phyloP scores from a whole-genome alignment of 2,329 filamentous ascomycete species.

The Microdochium paspali region DNA sequence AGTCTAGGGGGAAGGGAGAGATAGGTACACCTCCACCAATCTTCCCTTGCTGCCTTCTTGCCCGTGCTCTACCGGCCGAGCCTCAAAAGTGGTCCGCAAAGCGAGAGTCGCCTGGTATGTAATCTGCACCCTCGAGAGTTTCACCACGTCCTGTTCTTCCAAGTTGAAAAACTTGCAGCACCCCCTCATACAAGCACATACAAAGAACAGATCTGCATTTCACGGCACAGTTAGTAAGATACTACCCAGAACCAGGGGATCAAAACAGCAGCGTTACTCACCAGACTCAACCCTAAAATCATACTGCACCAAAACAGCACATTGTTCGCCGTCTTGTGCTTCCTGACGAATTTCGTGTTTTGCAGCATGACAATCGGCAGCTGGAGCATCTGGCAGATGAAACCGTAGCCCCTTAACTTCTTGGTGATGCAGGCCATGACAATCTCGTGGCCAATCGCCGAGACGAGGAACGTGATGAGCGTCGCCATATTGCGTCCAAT shows the following conservation, averaged over 20 bases:
- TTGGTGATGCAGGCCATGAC: constrained; percentile 98
- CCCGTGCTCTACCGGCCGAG: no score
- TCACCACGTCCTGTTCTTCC: no score
- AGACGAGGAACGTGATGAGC: constrained; percentile 84
- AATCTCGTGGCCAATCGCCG: constrained; percentile 82
- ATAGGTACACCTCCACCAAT: no score
- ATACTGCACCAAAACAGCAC: constrained; percentile 87
- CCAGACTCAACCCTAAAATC: constrained; percentile 76
- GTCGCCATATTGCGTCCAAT: constrained; percentile 73
- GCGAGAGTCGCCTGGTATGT: no score
- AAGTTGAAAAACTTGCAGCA: not conserved
- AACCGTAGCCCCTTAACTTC: constrained; percentile 90
- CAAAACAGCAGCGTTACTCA: constrained; percentile 30
- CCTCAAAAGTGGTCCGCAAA: no score
- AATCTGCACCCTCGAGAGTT: no score
- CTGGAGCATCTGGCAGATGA: constrained; percentile 92
- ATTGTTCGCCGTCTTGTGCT: constrained; percentile 73
- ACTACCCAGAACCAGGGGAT: not conserved
- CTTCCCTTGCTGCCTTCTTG: no score
- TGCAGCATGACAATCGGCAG: constrained; percentile 91
- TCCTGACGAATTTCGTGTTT: constrained; percentile 65
- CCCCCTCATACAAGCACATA: not conserved
- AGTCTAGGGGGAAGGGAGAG: no score
- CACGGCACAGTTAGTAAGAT: not conserved
- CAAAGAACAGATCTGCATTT: constrained; percentile 1